Conservation (phyloP, 2,329 filamentous ascomycete genomes). For the Cladophialophora psammophila region DNA sequence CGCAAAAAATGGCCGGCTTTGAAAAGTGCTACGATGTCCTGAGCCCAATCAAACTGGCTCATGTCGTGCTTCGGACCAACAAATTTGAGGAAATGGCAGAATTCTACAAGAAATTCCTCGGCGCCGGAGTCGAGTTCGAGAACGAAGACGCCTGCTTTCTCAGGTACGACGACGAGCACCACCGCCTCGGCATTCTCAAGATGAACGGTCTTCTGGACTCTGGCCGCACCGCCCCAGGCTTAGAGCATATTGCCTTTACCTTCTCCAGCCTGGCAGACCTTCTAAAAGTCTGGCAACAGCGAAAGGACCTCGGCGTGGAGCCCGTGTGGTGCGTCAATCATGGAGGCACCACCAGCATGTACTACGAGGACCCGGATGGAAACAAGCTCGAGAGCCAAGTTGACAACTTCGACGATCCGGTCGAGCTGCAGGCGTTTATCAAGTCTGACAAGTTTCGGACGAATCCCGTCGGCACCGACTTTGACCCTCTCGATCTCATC, state of each 20-base stretch:
- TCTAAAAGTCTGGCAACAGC: constrained; percentile 12
- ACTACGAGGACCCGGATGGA: constrained; percentile 12
- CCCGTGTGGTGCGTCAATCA: constrained; percentile 24
- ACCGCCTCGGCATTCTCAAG: constrained; percentile 17
- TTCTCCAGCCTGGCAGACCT: constrained; percentile 18
- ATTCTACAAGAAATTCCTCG: constrained; percentile 16
- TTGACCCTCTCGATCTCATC: background rate
- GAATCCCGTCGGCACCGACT: constrained; percentile 7
- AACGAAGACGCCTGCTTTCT: constrained; percentile 10
- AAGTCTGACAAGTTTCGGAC: background rate
- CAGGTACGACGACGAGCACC: constrained; percentile 21
- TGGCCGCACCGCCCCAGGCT: background rate
- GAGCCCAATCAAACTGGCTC: constrained; percentile 8
- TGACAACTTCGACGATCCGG: constrained; percentile 5
- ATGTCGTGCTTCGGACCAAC: constrained; percentile 12
- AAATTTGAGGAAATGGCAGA: constrained; percentile 14
- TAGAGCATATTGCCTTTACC: constrained; percentile 24
- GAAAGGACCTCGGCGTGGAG: constrained; percentile 6
- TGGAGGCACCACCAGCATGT: constrained; percentile 17
- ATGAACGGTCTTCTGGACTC: background rate
- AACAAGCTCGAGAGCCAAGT: constrained; percentile 11
- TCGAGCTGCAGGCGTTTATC: background rate
- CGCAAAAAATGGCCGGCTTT: background rate
- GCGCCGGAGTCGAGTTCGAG: constrained; percentile 9
- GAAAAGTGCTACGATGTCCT: constrained; percentile 9